These are phyloP conservation scores for Aspergillus tubingensis DNA, from an alignment of 2,329 filamentous ascomycete species.

Conservation along the genomic window DNA sequence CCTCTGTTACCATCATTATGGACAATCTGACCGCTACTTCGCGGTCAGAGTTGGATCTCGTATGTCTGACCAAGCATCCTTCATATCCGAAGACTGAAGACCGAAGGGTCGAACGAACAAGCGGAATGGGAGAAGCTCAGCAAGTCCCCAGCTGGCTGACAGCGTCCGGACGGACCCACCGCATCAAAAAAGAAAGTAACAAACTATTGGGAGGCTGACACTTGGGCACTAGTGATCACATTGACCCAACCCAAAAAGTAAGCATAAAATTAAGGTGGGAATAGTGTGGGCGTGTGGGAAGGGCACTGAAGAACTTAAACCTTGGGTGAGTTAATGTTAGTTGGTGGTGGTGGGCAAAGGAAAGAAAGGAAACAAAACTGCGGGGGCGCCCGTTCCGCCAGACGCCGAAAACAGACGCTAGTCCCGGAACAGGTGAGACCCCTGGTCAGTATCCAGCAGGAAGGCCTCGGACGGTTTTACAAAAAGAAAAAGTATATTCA, in stretches of 20 bases:
- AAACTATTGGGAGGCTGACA: too few relatives aligned
- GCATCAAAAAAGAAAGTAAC: too few relatives aligned
- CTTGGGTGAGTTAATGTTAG: not conserved
- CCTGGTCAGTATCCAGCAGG: not conserved
- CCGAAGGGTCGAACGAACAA: too few relatives aligned
- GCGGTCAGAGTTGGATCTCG: too few relatives aligned
- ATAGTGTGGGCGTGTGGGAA: not conserved
- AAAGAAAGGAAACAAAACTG: not conserved
- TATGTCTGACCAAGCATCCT: too few relatives aligned
- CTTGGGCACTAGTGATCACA: not conserved
- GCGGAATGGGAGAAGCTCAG: too few relatives aligned
- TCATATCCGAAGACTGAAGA: too few relatives aligned
- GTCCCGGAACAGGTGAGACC: not conserved
- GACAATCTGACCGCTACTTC: too few relatives aligned
- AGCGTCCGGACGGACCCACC: too few relatives aligned
- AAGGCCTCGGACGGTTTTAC: not conserved
- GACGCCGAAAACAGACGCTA: not conserved
- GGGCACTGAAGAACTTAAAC: not conserved
- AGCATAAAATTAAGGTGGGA: conserved; percentile 4
- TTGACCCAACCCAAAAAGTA: not conserved
- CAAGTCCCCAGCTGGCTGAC: too few relatives aligned
- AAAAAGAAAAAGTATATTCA: not conserved
- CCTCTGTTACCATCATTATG: too few relatives aligned
- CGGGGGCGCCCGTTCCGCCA: conserved; percentile 1
- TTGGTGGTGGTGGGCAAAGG: not conserved